Evolutionary conservation across 257 asterid species (phyloP).

Genomic region (Fraxinus cuspidata): DNA sequence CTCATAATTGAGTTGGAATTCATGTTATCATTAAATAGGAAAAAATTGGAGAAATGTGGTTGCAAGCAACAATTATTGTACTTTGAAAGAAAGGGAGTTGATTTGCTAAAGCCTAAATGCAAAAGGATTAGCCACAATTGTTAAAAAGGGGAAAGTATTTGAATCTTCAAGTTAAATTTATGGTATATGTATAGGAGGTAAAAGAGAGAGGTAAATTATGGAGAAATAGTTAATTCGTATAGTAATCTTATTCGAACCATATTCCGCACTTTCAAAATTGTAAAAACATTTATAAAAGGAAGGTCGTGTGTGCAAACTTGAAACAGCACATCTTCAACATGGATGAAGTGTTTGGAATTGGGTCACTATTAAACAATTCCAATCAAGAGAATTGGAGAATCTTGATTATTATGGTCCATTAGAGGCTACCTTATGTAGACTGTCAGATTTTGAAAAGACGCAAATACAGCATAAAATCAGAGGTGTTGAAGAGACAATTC

Average conservation of each 20-base stretch:
- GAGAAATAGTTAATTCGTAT: neutral
- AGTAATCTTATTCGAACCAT: neutral
- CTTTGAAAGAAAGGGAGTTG: neutral
- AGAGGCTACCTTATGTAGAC: neutral
- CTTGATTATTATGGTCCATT: neutral
- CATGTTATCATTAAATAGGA: neutral
- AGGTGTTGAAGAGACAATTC: neutral
- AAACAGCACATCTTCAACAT: neutral
- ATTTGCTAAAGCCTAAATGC: neutral
- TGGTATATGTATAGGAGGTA: neutral
- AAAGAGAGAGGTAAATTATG: neutral
- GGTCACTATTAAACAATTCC: neutral
- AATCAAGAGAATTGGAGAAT: neutral
- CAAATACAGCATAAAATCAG: too few relatives aligned
- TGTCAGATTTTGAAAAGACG: neutral
- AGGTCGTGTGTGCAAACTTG: neutral
- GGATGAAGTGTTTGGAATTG: neutral
- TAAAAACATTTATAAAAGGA: neutral
- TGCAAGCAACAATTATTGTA: neutral
- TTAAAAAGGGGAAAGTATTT: neutral
- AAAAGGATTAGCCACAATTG: neutral
- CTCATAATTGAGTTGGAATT: neutral
- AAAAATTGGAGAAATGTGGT: neutral
- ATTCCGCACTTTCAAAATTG: neutral
- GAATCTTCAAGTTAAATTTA: neutral